Conservation (phyloP, 2,329 filamentous ascomycete genomes). For the Penicillium sp. region DNA sequence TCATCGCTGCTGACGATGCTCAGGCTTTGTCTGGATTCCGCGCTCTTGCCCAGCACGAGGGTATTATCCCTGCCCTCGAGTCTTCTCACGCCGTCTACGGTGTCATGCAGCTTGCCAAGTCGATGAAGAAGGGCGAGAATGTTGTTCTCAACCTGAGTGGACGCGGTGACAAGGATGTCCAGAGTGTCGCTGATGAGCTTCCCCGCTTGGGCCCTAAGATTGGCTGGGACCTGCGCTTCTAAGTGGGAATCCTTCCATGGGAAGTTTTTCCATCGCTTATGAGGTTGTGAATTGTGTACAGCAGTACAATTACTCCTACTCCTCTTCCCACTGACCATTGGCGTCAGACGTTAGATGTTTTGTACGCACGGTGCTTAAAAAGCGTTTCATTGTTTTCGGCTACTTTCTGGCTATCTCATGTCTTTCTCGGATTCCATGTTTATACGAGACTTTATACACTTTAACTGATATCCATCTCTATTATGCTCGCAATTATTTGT, state of each 20-base stretch:
- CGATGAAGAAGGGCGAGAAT: conserved; percentile 84
- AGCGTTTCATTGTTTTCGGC: not conserved
- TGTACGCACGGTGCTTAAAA: conserved; percentile 5
- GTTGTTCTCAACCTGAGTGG: conserved; percentile 93
- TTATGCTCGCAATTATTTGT: too few species aligned
- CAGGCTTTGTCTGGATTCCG: conserved; percentile 88
- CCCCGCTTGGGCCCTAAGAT: conserved; percentile 88
- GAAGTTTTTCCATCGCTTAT: not conserved
- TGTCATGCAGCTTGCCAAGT: conserved; percentile 87
- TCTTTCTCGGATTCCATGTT: not conserved
- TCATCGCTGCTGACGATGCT: conserved; percentile 88
- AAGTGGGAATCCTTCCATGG: conserved; percentile 17
- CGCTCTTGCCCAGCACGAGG: conserved; percentile 83
- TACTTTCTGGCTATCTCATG: not conserved
- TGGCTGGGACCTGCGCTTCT: conserved; percentile 68
- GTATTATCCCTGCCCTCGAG: conserved; percentile 95
- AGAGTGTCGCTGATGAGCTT: conserved; percentile 94
- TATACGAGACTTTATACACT: not conserved
- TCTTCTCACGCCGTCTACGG: conserved; percentile 91
- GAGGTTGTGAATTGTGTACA: not conserved
- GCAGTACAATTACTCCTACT: not conserved
- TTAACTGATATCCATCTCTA: not conserved
- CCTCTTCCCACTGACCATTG: not conserved
- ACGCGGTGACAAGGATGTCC: conserved; percentile 96
- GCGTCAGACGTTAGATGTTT: conserved; percentile 1